Conservation (phyloP, 1,284 basidiomycete genomes). For the Apiotrichum montevideense region DNA sequence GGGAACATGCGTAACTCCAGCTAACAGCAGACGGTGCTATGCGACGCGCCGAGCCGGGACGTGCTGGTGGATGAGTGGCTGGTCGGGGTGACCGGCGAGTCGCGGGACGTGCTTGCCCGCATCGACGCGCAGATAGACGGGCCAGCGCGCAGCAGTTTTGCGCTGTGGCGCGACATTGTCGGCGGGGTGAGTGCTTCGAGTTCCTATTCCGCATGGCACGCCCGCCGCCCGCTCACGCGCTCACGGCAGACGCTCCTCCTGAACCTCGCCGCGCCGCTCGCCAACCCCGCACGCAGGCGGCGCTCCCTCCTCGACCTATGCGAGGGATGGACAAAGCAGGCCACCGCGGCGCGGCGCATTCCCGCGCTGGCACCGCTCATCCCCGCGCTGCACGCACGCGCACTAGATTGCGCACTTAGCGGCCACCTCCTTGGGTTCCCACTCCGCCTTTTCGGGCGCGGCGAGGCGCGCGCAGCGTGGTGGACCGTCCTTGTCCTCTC, state of each 20-base stretch:
- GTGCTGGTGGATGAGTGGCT: constrained; percentile 18
- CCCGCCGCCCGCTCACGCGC: not conserved
- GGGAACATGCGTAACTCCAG: not conserved
- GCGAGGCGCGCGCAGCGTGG: constrained; percentile 29
- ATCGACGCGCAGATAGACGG: constrained; percentile 5
- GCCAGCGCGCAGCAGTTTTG: constrained; percentile 11
- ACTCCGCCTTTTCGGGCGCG: constrained; percentile 17
- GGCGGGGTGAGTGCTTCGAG: constrained; percentile 21
- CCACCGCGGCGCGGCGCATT: constrained; percentile 17
- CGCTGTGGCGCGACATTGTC: constrained; percentile 24
- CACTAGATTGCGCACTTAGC: constrained; percentile 36
- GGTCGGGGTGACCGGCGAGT: constrained; percentile 3
- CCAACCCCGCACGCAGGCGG: constrained; percentile 29
- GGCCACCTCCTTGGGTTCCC: constrained; percentile 24
- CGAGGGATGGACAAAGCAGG: constrained; percentile 28
- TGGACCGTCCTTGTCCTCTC: constrained; percentile 29
- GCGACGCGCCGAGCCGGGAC: constrained; percentile 7
- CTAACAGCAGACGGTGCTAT: constrained; percentile 6
- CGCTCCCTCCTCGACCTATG: constrained; percentile 23
- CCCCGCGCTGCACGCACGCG: constrained; percentile 17
- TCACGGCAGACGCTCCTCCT: constrained; percentile 13
- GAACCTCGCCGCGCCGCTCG: constrained; percentile 12
- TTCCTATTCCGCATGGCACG: no score
- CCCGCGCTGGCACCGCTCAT: constrained; percentile 3
- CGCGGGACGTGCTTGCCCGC: constrained; percentile 5